Conservation (phyloP, 768 basidiomycete species). For the Calocybe gangraenosa region DNA sequence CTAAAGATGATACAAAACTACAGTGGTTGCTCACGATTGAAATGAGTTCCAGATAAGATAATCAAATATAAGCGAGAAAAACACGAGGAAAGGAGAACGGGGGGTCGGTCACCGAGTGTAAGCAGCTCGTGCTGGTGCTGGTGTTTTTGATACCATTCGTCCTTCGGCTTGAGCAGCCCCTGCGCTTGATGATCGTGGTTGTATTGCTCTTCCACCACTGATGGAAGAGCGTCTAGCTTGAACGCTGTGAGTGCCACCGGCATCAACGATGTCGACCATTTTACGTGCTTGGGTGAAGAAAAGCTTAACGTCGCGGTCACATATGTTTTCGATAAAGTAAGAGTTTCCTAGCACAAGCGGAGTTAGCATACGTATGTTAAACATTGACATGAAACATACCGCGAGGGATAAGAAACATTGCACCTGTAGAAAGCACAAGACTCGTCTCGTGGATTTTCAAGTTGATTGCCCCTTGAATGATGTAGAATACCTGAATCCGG, state of each 20-base stretch:
- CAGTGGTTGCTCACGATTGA: too few species aligned
- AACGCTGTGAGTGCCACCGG: conserved; percentile 4
- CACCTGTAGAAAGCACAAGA: conserved; percentile 70
- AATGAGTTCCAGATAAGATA: too few species aligned
- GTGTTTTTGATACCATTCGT: conserved; percentile 7
- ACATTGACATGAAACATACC: neutral
- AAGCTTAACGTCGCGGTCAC: conserved; percentile 70
- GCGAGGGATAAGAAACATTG: conserved; percentile 51
- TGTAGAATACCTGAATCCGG: conserved; percentile 44
- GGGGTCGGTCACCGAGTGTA: neutral
- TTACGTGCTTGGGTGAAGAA: conserved; percentile 90
- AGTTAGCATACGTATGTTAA: neutral
- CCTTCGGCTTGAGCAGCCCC: conserved; percentile 5
- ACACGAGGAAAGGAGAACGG: too few species aligned
- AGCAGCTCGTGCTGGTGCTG: conserved; percentile 10
- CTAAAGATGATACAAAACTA: too few species aligned
- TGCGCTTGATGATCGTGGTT: conserved; percentile 11
- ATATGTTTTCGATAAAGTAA: conserved; percentile 89
- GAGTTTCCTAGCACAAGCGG: conserved; percentile 24
- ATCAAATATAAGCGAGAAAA: too few species aligned
- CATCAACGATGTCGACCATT: conserved; percentile 18
- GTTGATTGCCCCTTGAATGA: conserved; percentile 85
- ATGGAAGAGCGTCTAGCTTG: conserved; percentile 9
- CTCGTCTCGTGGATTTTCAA: conserved; percentile 79
- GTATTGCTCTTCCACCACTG: conserved; percentile 1